Evolutionary conservation across 2,329 filamentous ascomycete species (phyloP), one percentile per base, ranked within the genome.

Genomic region (Zymoseptoria crescenta): DNA sequence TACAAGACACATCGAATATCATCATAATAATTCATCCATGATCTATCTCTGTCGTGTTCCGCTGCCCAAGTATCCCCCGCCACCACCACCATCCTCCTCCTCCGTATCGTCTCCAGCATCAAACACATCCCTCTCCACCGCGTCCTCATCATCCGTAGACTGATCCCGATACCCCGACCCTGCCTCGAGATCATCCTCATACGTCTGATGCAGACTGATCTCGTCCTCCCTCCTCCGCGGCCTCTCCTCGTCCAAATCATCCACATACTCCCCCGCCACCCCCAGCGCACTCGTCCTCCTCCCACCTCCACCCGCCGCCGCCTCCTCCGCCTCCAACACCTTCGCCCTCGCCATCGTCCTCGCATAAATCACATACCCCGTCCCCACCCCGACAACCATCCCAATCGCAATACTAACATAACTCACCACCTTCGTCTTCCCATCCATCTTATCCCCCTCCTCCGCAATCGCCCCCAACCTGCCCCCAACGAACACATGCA

Each of bases 401-500:
- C 90, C 88, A 59, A 92, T 74, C 13, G 84, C 70, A 74, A 97
- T 96, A 75, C 86, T 87, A 24, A 87, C 74, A 72, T 96, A 96
- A 75, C 94, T 96, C 68, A 97, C 79, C 28, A 85, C 81, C 73
- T 92, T 94, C 63, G 89, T 89, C 63, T 81, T 81, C 2, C 82
- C 75, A 61, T 88, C 86, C 93, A 97, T 96, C 66, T 87, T 83
- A 70, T 89, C 90, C 63, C 87, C 88, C 58, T 84, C 83, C 68
- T 96, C 89, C n/a, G 89, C 90, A 35, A 99, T 84, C 56, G 87
- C 80, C 51, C 90, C 91, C 16, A 99, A 79, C 57, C 91, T 83
- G 69, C 84, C 87, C 62, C 94, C 94, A 68, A 99, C 91, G 76
- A 96, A 99, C 67, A 96, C 85, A 71, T 96, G 90, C 55, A 99